Base-by-base conservation (phyloP, 768 basidiomycete genomes). In the Podaxis pistillaris region DNA sequence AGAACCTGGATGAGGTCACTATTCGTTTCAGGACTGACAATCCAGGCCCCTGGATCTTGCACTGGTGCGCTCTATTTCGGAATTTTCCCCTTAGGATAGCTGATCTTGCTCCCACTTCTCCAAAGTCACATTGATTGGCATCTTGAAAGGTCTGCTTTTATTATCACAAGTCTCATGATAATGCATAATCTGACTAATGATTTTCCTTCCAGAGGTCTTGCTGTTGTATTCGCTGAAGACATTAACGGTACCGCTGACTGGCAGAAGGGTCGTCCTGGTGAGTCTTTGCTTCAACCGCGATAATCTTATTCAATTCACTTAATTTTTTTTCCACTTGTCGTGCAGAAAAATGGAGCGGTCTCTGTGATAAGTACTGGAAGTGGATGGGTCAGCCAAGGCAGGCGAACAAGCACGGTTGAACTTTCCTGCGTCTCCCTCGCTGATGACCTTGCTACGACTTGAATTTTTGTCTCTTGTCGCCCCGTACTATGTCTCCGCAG, bases 1-100 rank as follows among this genome's bases (percentile, higher is more conserved):
- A 51, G 47, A 50, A 50, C 17, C 49, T 57, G 1, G 68, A 69
- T 41, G 64, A 69, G 22, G 61, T 64, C 19, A 64, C 63, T 17
- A 70, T 87, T 53, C 79, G 86, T 9, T 87, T 85, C 75, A 68
- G 73, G 22, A 85, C 86, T 2, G 83, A 88, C 68, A 88, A 87
- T 71, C 57, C 66, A 17, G 68, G 68, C 5, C 68, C 68, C 30
- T 69, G 66, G 66, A 64, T 69, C 50, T 40, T 69, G n/a, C 68
- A 67, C 57, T 69, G 68, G 68, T 68, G 28, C 28, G 66, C 47
- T n/a, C 2, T 44, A 6, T 44, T n/a, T 44, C n/a, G 17, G n/a
- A 44, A 4, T 40, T 12, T 8, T 8, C 15, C 2, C 4, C n/a
- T 15, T 0, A 17, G 6, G n/a, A 6, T 15, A n/a, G 13, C 13